Conservation (phyloP, 1,139 yeast species). For the Sugiyamaella xylanicola region DNA sequence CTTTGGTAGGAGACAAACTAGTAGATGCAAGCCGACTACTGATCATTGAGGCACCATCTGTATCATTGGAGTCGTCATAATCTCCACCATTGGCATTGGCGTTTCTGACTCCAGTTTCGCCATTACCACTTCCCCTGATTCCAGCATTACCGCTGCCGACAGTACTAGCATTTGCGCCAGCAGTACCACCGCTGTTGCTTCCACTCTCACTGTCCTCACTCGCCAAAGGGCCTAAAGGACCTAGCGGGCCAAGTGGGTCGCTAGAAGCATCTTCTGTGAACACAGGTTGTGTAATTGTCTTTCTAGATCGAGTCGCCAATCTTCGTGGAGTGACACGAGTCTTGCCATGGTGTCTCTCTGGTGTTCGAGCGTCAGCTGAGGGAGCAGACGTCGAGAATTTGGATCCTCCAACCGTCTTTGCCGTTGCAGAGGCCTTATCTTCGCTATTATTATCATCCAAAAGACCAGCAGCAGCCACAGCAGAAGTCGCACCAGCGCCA, state of each 20-base stretch:
- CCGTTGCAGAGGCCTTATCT: neutral
- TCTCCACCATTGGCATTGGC: neutral
- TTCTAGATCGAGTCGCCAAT: conserved; percentile 22
- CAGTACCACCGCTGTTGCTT: neutral
- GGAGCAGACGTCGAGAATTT: neutral
- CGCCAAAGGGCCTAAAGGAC: conserved; percentile 15
- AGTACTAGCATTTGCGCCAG: too few relatives aligned
- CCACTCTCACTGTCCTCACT: conserved; percentile 8
- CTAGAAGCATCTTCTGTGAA: conserved; percentile 24
- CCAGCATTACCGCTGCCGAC: neutral
- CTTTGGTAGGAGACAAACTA: conserved; percentile 5
- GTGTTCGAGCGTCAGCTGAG: neutral
- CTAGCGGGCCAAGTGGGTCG: conserved; percentile 28
- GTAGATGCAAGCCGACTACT: conserved; percentile 11
- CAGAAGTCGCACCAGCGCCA: conserved; percentile 4
- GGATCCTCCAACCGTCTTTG: neutral
- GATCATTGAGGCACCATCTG: conserved; percentile 9
- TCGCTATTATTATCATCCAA: neutral
- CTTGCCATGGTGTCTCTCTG: conserved; percentile 6
- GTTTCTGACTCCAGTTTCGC: conserved; percentile 6
- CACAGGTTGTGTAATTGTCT: conserved; percentile 22
- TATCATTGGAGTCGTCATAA: conserved; percentile 6
- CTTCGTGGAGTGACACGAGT: conserved; percentile 18
- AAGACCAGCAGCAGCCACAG: conserved; percentile 12
- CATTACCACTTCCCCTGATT: conserved; percentile 5